Evolutionary conservation across 192 early-diverging fungal genomes (phyloP).

Genomic region (Coemansia sp.): DNA sequence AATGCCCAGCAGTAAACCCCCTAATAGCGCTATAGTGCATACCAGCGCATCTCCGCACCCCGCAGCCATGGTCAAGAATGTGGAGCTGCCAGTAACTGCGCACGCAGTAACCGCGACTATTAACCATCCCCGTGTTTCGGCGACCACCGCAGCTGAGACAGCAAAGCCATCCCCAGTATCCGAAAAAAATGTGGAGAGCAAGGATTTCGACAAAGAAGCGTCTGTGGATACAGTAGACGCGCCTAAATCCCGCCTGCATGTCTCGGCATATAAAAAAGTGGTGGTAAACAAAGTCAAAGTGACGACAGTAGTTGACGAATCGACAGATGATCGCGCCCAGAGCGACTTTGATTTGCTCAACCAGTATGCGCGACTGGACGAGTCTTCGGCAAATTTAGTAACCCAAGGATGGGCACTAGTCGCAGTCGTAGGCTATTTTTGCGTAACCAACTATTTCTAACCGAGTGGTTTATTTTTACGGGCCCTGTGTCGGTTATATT

Average conservation of each 20-base stretch:
- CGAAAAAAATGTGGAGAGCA: too few species aligned
- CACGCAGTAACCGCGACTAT: too few species aligned
- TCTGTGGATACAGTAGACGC: too few species aligned
- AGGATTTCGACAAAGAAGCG: too few species aligned
- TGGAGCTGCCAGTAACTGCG: not conserved
- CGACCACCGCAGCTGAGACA: too few species aligned
- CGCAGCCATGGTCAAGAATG: not conserved
- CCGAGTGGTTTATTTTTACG: not conserved
- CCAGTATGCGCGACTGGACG: too few species aligned
- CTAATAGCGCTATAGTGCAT: too few species aligned
- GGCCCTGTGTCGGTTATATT: not conserved
- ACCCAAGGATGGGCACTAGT: not conserved
- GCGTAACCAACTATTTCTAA: not conserved
- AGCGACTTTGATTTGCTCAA: too few species aligned
- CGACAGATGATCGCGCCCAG: not conserved
- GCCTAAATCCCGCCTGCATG: too few species aligned
- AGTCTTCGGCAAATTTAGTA: too few species aligned
- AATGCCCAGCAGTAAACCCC: not conserved
- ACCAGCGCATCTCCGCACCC: not conserved
- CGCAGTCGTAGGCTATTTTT: not conserved
- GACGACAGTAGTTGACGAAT: conserved; percentile 1
- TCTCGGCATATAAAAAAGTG: not conserved
- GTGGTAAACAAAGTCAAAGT: not conserved
- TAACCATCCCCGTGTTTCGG: too few species aligned
- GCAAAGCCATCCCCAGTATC: too few species aligned